Evolutionary conservation across 768 basidiomycete species (phyloP).

Genomic region (Hydnum rufescens): DNA sequence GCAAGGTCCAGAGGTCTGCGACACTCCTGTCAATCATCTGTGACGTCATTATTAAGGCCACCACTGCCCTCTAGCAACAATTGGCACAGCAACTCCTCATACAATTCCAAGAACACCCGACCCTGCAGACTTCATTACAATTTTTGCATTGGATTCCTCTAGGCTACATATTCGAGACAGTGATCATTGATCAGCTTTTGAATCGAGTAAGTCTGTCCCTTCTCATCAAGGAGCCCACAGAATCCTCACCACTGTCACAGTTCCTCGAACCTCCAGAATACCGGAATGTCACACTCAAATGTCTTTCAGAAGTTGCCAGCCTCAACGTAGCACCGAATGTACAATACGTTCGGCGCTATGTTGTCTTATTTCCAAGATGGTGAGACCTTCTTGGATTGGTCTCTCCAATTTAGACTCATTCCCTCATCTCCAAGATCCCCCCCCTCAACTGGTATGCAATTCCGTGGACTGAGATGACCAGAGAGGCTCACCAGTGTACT

Average conservation of each 20-base stretch:
- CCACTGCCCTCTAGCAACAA: slow-evolving; percentile 49
- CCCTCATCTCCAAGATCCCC: background rate
- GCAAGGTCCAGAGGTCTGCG: slow-evolving; percentile 56
- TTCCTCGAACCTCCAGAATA: slow-evolving; percentile 95
- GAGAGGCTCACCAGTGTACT: no score
- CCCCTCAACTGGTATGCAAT: slow-evolving; percentile 3
- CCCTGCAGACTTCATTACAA: slow-evolving; percentile 80
- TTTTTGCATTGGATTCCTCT: slow-evolving; percentile 99
- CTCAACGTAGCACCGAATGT: slow-evolving; percentile 91
- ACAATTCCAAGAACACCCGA: slow-evolving; percentile 89
- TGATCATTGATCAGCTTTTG: slow-evolving; percentile 83
- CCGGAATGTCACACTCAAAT: slow-evolving; percentile 91
- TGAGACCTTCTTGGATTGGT: slow-evolving; percentile 42
- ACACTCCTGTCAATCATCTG: background rate
- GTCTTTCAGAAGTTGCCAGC: slow-evolving; percentile 88
- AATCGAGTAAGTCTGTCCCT: slow-evolving; percentile 46
- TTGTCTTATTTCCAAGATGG: slow-evolving; percentile 91
- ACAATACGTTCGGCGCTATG: slow-evolving; percentile 98
- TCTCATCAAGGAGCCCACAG: slow-evolving; percentile 9
- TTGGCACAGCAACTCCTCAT: slow-evolving; percentile 84
- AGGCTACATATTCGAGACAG: slow-evolving; percentile 97
- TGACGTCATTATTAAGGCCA: no score
- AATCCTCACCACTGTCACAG: slow-evolving; percentile 22
- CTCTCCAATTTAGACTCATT: slow-evolving; percentile 29
- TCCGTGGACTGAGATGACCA: background rate